Evolutionary conservation across 164 flowering plant genomes (phyloP), one percentile per base, ranked within the genome.

Genomic region (Akebia trifoliata): DNA sequence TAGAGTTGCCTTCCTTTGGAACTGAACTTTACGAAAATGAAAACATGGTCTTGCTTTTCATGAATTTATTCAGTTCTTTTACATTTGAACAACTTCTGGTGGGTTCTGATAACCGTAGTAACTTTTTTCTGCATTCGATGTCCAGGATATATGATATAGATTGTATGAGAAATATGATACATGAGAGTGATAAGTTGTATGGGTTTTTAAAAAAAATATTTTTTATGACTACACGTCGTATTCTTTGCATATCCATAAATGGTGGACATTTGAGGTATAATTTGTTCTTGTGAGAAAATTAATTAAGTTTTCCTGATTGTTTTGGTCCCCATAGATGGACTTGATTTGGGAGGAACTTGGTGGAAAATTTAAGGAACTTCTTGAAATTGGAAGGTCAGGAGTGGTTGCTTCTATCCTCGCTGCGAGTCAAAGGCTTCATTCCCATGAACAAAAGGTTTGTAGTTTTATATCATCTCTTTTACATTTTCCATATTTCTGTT

Each of bases 401-500:
- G 97, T 93, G 61, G 73, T 93, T 73, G 98, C 94, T 52, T 78
- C 92, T 69, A 66, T 93, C 20, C 51, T 93, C 69, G 91, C 91
- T 62, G 79, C 91, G 40, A 64, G 87, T 73, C 83, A 84, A 59
- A 78, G 88, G 69, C 86, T 87, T 67, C 75, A 84, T 32, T 69
- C 64, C 11, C 70, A 72, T 67, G 90, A 76, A 62, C 68, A 72
- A 2, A 51, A 92, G 96, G 96, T 87, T 56, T 34, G n/a, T 28
- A 30, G 12, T 18, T 26, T 17, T 26, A 39, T 31, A 26, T 20
- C 15, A 4, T 25, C 2, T 29, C n/a, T 22, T 28, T 4, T 44
- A 1, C 32, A 12, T 55, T 24, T 31, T 8, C 34, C 26, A 17
- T 54, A 6, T 50, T 57, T 50, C 10, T 48, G 8, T 10, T 49